Base-by-base conservation (phyloP, 2,329 filamentous ascomycete genomes). In the Byssothecium circinans region DNA sequence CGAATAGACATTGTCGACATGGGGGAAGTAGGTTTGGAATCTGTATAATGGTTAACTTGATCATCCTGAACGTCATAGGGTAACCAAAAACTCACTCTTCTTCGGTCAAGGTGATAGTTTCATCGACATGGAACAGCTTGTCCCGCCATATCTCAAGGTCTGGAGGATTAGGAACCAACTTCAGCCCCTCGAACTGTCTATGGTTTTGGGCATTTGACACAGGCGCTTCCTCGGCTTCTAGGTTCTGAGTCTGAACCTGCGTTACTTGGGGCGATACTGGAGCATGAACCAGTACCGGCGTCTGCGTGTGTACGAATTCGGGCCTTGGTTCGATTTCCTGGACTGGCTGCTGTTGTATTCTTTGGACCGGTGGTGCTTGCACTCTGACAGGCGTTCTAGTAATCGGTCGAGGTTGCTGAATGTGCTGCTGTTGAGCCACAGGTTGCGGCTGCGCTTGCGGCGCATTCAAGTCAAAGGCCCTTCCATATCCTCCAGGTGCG, bases 1-100 rank as follows among this genome's bases (percentile, higher is more conserved):
- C 20, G 88, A 91, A 72, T 91, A 92, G 58, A 91, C 82, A 66
- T 91, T 91, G 74, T 91, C 88, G 57, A 92, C 80, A 69, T 91
- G 88, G 0, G 88, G 87, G 61, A 91, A 91, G 70, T 91, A 92
- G 6, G 82, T 89, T 62, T 89, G 82, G 65, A 88, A 91, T 62
- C 86, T 89, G 46, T 12, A n/a, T 3, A 35, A 25, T 7, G 17
- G 29, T 42, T 23, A 33, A 23, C 12, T 8, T 11, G 17, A 20
- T 22, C 10, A 8, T 34, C 2, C 14, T 8, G 23, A 3, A 14
- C 4, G 14, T 32, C 14, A 5, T 4, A 32, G 8, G 15, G 10
- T 7, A n/a, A 22, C 10, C 15, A 15, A 2, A 22, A 4, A 42
- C 79, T 54, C 79, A 89, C 84, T 91, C 80, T 53, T 90, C 85